phyloP scores from a whole-genome alignment of 2,329 filamentous ascomycete genomes.

The Fusarium penzigii region DNA sequence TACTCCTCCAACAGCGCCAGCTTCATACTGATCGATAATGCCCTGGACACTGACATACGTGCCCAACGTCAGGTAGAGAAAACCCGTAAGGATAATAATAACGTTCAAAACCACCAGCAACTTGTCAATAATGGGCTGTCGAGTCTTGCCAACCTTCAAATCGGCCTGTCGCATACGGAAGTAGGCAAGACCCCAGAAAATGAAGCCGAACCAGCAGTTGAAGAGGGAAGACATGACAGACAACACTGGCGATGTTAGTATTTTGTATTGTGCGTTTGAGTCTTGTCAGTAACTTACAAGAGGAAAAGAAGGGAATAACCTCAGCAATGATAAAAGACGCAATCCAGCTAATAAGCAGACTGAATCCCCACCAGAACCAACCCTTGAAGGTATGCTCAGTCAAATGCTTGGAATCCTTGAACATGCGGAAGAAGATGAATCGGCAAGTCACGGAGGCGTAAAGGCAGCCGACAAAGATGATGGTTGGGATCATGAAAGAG shows the following conservation, averaged over 20 bases:
- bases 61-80: slow-evolving; percentile 80
- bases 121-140: slow-evolving; percentile 53
- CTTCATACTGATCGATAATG: slow-evolving; percentile 71
- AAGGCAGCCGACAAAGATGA: slow-evolving; percentile 88
- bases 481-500: slow-evolving; percentile 92
- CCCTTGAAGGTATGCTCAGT: slow-evolving; percentile 77
- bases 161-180: slow-evolving; percentile 73
- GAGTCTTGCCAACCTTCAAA: slow-evolving; percentile 51
- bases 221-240: slow-evolving; percentile 85
- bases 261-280: not conserved
- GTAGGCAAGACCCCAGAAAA: slow-evolving; percentile 88
- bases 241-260: slow-evolving; percentile 47
- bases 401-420: slow-evolving; percentile 78
- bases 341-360: slow-evolving; percentile 73
- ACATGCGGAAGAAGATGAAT: slow-evolving; percentile 89
- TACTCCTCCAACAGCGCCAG: slow-evolving; percentile 65
- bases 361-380: slow-evolving; percentile 76
- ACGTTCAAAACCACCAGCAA: slow-evolving; percentile 68
- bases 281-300: slow-evolving; percentile 47
- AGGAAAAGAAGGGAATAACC: slow-evolving; percentile 90
- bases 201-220: slow-evolving; percentile 92
- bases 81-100: slow-evolving; percentile 69
- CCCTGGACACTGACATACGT: slow-evolving; percentile 78
- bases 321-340: slow-evolving; percentile 90
- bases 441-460: slow-evolving; percentile 89